Base-by-base conservation (phyloP, 257 asterid species). In the Lithospermum erythrorhizon region DNA sequence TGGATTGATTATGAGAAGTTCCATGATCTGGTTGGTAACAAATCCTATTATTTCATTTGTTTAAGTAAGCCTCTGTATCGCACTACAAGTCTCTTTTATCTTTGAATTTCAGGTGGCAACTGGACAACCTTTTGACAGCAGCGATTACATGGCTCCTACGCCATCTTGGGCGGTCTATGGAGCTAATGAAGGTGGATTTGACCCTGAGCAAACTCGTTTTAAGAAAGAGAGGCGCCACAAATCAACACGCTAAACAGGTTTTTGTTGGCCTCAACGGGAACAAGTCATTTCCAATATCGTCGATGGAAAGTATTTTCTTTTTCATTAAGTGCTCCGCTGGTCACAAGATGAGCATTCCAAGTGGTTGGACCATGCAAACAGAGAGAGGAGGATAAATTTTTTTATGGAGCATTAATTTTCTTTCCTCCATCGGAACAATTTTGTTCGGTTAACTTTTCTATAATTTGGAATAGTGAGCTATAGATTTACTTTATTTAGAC, bases 1-100 rank as follows among this genome's bases (percentile, higher is more conserved):
- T 93, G 98, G 98, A 93, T 93, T 53, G 97, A 93, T 77, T 93
- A 93, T 11, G 97, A 93, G 49, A 93, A 93, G 75, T 93, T 93
- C 81, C 98, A 93, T 24, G 75, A 89, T 73, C 84, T 91, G 94
- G 97, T 91, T 10, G 27, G 89, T 76, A 59, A 14, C 22, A 62
- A 47, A 17, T 15, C 61, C 47, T 30, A 11, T 55, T 47, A 21
- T 18, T 58, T 17, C 6, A 6, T 51, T 17, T 73, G 35, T 29
- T 25, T n/a, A 23, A 20, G 17, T 37, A 55, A 60, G 29, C 20
- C 17, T 19, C 23, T 19, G 22, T 52, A 21, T 24, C 17, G 54
- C 20, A 20, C 13, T 17, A 20, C 7, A 47, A 21, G 37, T 53
- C 14, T 18, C 61, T 59, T 27, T 21, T 13, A 65, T 27, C 60